Base-by-base conservation (phyloP, 768 basidiomycete genomes). In the Punctularia strigosozonata region DNA sequence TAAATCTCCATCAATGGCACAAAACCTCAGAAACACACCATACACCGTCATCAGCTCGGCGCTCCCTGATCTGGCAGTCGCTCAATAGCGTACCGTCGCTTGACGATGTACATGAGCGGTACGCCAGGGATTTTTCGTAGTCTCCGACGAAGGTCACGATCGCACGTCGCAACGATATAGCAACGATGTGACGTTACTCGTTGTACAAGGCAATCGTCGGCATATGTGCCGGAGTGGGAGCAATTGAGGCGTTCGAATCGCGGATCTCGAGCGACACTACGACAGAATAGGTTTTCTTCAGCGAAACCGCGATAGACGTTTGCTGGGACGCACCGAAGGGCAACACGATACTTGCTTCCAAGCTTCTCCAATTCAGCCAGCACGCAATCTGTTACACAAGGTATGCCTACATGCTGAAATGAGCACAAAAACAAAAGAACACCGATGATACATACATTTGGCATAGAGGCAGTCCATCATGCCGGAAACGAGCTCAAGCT, bases 381-480 rank as follows among this genome's bases (percentile, higher is more conserved):
- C 10, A 99, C 95, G 51, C 95, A 99, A 60, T 98, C 95, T 20
- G 95, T 97, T n/a, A 99, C 85, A 49, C 91, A 95, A 1, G 95
- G 95, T 50, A 97, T 97, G 58, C 91, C 94, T 97, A 45, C 4
- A 13, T 6, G 6, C 17, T 13, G 12, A n/a, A n/a, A n/a, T n/a
- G n/a, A n/a, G n/a, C n/a, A n/a, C n/a, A n/a, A n/a, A n/a, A n/a
- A n/a, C n/a, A n/a, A n/a, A n/a, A n/a, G n/a, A n/a, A n/a, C n/a
- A n/a, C n/a, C n/a, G 4, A 15, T 22, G 40, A 28, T 25, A 58
- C 75, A 41, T 48, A 94, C 94, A 97, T 66, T 99, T 98, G 10
- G 95, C 95, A 59, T 88, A 95, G 13, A 98, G 67, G 52, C 90
- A 94, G 54, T 99, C 95, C 95, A 99, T 98, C 95, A 99, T 97